Evolutionary conservation across 2,329 filamentous ascomycete genomes (phyloP).

Genomic region (Aureobasidium lini): DNA sequence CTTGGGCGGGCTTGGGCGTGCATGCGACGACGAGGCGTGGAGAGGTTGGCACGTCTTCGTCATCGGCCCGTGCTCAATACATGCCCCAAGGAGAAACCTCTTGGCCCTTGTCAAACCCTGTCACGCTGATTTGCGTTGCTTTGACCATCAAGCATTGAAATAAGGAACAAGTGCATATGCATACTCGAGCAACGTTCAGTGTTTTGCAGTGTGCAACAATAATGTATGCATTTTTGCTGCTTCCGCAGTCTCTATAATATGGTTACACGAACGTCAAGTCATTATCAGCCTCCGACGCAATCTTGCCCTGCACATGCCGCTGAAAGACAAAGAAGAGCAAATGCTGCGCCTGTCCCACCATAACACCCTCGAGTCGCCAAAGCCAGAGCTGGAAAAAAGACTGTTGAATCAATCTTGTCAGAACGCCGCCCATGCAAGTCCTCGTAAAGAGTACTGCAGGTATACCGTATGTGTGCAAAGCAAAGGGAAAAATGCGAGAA

Average conservation of each 20-base stretch:
- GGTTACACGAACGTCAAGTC: constrained; percentile 14
- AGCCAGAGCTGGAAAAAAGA: background rate
- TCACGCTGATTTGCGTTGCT: background rate
- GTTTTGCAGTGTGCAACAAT: constrained; percentile 5
- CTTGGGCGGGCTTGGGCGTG: background rate
- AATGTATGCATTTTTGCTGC: constrained; percentile 3
- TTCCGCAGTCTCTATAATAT: constrained; percentile 11
- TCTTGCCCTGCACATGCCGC: constrained; percentile 5
- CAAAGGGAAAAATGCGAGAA: constrained; percentile 1
- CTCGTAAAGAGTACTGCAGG: background rate
- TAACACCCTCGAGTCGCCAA: background rate
- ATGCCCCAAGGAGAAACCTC: background rate
- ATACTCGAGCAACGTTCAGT: background rate
- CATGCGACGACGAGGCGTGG: constrained; percentile 1
- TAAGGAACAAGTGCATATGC: too few species aligned
- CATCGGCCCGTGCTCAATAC: constrained; percentile 3
- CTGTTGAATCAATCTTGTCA: constrained; percentile 1
- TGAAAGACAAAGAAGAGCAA: constrained; percentile 1
- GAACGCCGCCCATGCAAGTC: background rate
- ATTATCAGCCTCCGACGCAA: constrained; percentile 11
- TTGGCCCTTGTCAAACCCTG: constrained; percentile 9
- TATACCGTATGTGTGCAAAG: background rate
- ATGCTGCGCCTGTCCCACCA: background rate
- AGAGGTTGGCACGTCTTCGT: constrained; percentile 7
- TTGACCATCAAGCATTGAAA: background rate